Evolutionary conservation across 2,329 filamentous ascomycete species (phyloP), one percentile per base, ranked within the genome.

Genomic region (Colletotrichum truncatum): DNA sequence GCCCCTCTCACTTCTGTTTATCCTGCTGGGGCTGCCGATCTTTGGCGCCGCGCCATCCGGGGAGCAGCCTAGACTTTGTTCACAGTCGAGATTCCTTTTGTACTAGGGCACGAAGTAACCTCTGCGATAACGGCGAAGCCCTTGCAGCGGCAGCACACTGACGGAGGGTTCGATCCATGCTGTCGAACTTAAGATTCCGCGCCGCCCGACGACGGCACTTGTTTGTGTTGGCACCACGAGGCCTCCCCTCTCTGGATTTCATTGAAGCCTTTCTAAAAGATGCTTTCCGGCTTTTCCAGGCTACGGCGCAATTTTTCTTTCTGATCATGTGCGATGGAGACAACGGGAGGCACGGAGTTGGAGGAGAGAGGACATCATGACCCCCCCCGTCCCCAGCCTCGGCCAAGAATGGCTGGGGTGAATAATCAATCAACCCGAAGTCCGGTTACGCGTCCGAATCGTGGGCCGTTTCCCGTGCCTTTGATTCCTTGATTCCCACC

Each of bases 11-110:
- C 16, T 14, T 41, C 34, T 36, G 54, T 36, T 45, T n/a, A 38
- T 8, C 57, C 12, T 49, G 49, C 28, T 62, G 36, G 49, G 30
- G 43, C 49, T 45, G 63, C 63, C 63, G 51, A 66, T 66, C 63
- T 23, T 46, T 18, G 21, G 56, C 58, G 51, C 57, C 57, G 58
- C 30, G 49, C 43, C 58, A 63, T 66, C 63, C 51, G 49, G 57
- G 48, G 57, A 45, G 18, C 18, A 36, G 43, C 23, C 62, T 56
- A 34, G 57, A 41, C 49, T 39, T 54, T 45, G 21, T 32, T 48
- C 18, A 26, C 30, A 34, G 54, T 43, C 34, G 34, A 52, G 48
- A 41, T 36, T 36, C 26, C 26, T 36, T 16, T 23, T 26, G 25
- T 18, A 45, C n/a, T n/a, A n/a, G n/a, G n/a, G n/a, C n/a, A n/a